Evolutionary conservation across 108 stramenopile species (phyloP), one percentile per base, ranked within the genome.

Genomic region (Seminavis robusta): DNA sequence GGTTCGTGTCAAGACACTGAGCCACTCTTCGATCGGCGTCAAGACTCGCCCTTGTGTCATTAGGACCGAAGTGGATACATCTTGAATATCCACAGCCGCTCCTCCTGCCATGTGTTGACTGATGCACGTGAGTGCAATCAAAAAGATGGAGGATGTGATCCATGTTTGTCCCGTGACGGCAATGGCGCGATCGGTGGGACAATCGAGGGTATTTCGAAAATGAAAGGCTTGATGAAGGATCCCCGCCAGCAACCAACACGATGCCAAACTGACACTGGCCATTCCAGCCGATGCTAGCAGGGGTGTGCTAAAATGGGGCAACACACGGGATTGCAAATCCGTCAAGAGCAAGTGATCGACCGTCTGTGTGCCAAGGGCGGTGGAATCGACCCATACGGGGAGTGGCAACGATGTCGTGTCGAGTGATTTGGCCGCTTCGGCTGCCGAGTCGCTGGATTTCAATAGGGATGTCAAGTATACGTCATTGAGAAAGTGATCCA

Each of bases 231-330:
- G 57, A 48, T 71, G 66, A 28, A 77, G 43, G 33, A 58, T 85
- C 0, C 90, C 90, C 8, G 76, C 71, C 1, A 85, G 2, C 10
- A 91, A 52, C 90, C 90, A 91, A 25, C 67, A 78, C 28, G 77
- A 67, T n/a, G 70, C 48, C 36, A 91, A 48, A 28, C 71, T 52
- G n/a, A 84, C 74, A 28, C 69, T 74, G 26, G 83, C 79, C 0
- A 69, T 54, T 30, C 90, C 86, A 7, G 72, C 56, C 0, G 76
- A 42, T 8, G 56, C 53, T 15, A 87, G 66, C 23, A 81, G 73
- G 8, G 86, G 85, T 34, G 81, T 71, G 49, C 82, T n/a, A n/a
- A n/a, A 91, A 37, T 66, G 68, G 36, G 37, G 61, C 45, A 71
- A 33, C 6, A 60, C 41, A 33, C 61, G 23, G 33, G 44, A 63